Evolutionary conservation across 148 eudicot genomes (phyloP).

Genomic region (Hydrangea macrophylla): DNA sequence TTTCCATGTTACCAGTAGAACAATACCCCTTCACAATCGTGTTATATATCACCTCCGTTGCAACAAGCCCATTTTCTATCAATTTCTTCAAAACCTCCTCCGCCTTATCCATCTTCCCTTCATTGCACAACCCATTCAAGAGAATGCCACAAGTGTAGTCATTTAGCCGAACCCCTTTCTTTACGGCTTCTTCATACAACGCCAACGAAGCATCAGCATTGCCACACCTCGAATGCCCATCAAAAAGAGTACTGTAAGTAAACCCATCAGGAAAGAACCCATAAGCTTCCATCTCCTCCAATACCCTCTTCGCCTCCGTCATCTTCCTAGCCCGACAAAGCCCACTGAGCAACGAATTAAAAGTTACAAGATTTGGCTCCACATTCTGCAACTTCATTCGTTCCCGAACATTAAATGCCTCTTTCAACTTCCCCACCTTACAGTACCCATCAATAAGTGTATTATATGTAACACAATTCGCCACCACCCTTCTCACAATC

Average conservation of each 20-base stretch:
- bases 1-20: conserved; percentile 42
- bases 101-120: conserved; percentile 58
- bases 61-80: conserved; percentile 39
- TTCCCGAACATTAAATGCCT: conserved; percentile 54
- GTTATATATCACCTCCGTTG: conserved; percentile 58
- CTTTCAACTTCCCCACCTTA: conserved; percentile 62
- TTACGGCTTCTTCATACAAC: conserved; percentile 41
- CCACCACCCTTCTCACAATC: conserved; percentile 38
- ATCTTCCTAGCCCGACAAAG: conserved; percentile 55
- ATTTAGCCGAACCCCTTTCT: conserved; percentile 40
- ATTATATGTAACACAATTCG: conserved; percentile 61
- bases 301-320: conserved; percentile 43
- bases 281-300: conserved; percentile 57
- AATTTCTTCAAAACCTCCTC: conserved; percentile 47
- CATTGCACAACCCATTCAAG: conserved; percentile 70
- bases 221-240: conserved; percentile 57
- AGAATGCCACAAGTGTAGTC: conserved; percentile 51
- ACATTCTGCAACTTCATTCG: conserved; percentile 56
- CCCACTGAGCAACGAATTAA: conserved; percentile 70
- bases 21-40: conserved; percentile 67
- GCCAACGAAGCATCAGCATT: conserved; percentile 38
- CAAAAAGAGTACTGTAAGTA: conserved; percentile 65
- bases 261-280: conserved; percentile 70
- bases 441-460: conserved; percentile 83
- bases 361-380: conserved; percentile 55